Base-by-base conservation (phyloP, 352 stramenopile genomes). In the Thalassiosira mediterranea region DNA sequence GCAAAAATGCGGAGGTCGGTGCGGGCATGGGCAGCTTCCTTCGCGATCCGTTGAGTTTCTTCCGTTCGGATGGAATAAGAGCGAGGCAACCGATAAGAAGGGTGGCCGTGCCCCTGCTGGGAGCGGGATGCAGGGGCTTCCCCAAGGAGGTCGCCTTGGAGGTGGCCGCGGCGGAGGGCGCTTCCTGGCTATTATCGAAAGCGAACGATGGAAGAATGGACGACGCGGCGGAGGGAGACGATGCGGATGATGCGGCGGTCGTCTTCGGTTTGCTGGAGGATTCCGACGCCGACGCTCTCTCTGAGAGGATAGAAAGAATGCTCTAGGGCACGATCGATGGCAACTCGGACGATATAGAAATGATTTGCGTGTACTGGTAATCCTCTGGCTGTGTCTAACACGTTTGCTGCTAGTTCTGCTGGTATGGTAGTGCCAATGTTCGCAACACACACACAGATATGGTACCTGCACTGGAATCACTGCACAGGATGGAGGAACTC, bases 81-180 rank as follows among this genome's bases (percentile, higher is more conserved):
- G 10, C 25, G 23, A 4, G 21, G 61, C 17, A 59, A 1, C 13
- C 13, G 34, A 59, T 46, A 54, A 26, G 21, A 37, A 72, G 73
- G 47, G 61, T 91, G 15, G 82, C 82, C 10, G 47, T 62, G 40
- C 82, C 82, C n/a, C 64, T 91, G 26, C 37, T 91, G 10, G 85
- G 85, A 38, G 76, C 82, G 21, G 85, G 85, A 38, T 83, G 73
- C 25, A 47, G 82, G 54, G 85, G 77, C 42, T 91, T 89, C 78
- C 76, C 81, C 15, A 56, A 63, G 5, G 42, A 76, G 32, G 37
- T 76, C n/a, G 85, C 85, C 5, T 72, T 88, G 17, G 29, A 76
- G 26, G 70, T 80, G 49, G 81, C 79, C 15, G 72, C 64, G 1
- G 1, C 23, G 23, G 71, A 76, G 34, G 53, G 46, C 58, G 44